These are phyloP conservation scores for Mucor lusitanicus DNA, from an alignment of 371 early-diverging fungal species.

Conservation along the genomic window DNA sequence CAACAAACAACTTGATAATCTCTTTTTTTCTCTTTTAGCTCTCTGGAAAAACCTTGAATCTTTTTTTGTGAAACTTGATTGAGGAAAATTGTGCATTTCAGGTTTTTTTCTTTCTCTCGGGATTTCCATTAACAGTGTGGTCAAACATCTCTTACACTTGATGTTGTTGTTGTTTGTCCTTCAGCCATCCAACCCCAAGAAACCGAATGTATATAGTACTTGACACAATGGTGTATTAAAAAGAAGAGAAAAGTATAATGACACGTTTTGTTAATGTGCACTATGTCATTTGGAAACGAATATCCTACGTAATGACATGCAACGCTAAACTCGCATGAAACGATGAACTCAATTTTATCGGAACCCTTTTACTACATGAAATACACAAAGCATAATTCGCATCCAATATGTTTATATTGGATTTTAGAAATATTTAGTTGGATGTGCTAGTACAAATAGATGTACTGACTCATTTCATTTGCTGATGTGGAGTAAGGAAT, in stretches of 20 bases:
- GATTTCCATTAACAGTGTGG: background rate
- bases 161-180: background rate
- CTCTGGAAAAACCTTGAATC: background rate
- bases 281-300: background rate
- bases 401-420: background rate
- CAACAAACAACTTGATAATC: background rate
- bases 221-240: too few relatives aligned
- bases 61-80: background rate
- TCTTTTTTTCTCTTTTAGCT: background rate
- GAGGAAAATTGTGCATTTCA: background rate
- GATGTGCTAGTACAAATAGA: background rate
- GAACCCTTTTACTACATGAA: background rate
- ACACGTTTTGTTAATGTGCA: too few relatives aligned
- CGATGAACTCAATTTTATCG: background rate
- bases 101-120: background rate
- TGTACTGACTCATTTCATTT: background rate
- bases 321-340: background rate
- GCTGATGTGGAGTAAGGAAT: background rate
- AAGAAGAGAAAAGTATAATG: too few relatives aligned
- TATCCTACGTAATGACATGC: background rate
- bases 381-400: background rate
- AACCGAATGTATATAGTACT: background rate
- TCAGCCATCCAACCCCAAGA: background rate
- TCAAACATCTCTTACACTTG: background rate
- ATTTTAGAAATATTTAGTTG: background rate